Percentiles rank a stretch among this genome's conserved stretches.
phyloP scores from a whole-genome alignment of 352 stramenopile species.

The Vaucheria bursata region DNA sequence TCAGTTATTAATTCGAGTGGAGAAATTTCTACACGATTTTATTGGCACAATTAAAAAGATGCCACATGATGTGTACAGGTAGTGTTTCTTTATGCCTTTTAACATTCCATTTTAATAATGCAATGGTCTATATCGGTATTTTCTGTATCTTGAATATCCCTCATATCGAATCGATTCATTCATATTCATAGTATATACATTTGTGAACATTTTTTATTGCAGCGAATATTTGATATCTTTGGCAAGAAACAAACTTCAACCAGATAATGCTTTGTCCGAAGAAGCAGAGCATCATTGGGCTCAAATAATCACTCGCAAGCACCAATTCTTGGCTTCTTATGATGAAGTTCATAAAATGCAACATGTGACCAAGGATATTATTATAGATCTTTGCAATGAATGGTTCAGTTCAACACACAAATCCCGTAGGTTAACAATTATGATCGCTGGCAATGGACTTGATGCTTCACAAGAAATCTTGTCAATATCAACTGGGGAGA shows the following conservation, averaged over 20 bases:
- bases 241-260: conserved; percentile 46
- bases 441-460: not conserved
- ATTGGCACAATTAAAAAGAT: conserved; percentile 10
- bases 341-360: not conserved
- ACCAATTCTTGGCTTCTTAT: conserved; percentile 11
- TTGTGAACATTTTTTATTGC: no score
- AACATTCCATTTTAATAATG: no score
- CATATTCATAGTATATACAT: no score
- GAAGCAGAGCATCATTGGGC: conserved; percentile 36
- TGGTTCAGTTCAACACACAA: no score
- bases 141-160: no score
- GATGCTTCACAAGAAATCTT: not conserved
- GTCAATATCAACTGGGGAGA: not conserved
- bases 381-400: not conserved
- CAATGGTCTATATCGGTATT: no score
- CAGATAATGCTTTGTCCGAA: conserved; percentile 39
- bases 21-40: conserved; percentile 34
- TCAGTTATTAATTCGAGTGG: conserved; percentile 32
- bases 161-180: no score
- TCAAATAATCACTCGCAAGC: conserved; percentile 34
- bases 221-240: conserved; percentile 23
- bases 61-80: not conserved
- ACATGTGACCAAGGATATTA: not conserved
- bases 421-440: not conserved
- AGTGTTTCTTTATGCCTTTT: not conserved